Evolutionary conservation across 2,329 filamentous ascomycete species (phyloP).

Genomic region (Aspergillus sp.): DNA sequence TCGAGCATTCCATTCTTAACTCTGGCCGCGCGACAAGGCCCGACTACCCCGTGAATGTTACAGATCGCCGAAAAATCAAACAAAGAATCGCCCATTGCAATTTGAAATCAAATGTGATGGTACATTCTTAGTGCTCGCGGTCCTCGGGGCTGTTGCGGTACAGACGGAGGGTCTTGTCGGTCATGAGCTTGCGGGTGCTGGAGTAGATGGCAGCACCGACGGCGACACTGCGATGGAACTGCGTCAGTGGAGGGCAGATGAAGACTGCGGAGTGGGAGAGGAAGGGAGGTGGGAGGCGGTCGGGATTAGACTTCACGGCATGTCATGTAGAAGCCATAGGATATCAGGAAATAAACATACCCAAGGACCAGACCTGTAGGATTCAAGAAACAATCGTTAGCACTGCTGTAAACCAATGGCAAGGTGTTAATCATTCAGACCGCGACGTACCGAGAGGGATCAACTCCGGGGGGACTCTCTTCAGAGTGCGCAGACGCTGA

Average conservation of each 20-base stretch:
- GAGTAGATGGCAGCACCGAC: slow-evolving; percentile 82
- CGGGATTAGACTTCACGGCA: slow-evolving; percentile 9
- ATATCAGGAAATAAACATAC: slow-evolving; percentile 55
- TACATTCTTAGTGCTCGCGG: slow-evolving; percentile 42
- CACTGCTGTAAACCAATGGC: slow-evolving; percentile 5
- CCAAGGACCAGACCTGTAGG: slow-evolving; percentile 76
- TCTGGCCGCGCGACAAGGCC: slow-evolving; percentile 27
- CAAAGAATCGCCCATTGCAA: slow-evolving; percentile 30
- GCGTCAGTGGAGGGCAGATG: slow-evolving; percentile 22
- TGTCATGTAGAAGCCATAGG: slow-evolving; percentile 11
- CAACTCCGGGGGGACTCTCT: slow-evolving; percentile 90
- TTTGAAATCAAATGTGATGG: slow-evolving; percentile 33
- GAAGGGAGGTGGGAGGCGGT: slow-evolving; percentile 8
- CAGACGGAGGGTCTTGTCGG: slow-evolving; percentile 92
- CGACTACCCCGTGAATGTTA: slow-evolving; percentile 33
- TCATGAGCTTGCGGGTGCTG: slow-evolving; percentile 74
- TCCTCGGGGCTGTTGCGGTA: slow-evolving; percentile 64
- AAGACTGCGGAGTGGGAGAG: slow-evolving; percentile 19
- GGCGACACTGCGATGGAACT: slow-evolving; percentile 56
- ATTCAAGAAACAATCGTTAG: slow-evolving; percentile 29
- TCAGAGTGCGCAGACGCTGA: slow-evolving; percentile 86
- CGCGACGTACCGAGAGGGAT: slow-evolving; percentile 79
- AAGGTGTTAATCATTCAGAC: slow-evolving; percentile 2
- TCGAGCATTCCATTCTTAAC: slow-evolving; percentile 21
- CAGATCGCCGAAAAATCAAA: slow-evolving; percentile 28